Conservation (phyloP, 371 early-diverging fungal genomes). For the Catenaria anguillulae region DNA sequence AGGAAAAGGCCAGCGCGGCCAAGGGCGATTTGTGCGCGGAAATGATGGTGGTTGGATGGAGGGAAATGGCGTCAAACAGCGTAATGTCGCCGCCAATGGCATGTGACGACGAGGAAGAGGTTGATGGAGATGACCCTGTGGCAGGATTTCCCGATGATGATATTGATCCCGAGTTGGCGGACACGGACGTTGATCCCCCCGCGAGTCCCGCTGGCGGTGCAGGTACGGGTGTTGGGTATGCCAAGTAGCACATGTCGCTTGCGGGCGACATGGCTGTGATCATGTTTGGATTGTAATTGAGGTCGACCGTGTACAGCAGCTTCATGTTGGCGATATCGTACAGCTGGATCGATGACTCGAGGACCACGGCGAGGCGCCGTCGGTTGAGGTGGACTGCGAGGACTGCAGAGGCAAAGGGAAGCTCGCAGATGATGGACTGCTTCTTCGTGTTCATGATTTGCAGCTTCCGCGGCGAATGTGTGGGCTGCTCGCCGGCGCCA, state of each 20-base stretch:
- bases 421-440: constrained; percentile 88
- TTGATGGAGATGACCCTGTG: constrained; percentile 14
- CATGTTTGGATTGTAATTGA: constrained; percentile 65
- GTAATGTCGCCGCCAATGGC: constrained; percentile 62
- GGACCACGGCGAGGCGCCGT: constrained; percentile 71
- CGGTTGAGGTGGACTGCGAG: constrained; percentile 89
- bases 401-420: constrained; percentile 78
- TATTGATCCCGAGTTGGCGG: too few relatives aligned
- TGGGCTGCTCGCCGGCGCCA: constrained; percentile 82
- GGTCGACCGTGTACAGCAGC: constrained; percentile 83
- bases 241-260: constrained; percentile 81
- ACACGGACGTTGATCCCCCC: too few relatives aligned
- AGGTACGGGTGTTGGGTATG: constrained; percentile 60
- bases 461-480: constrained; percentile 71
- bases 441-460: constrained; percentile 93
- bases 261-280: constrained; percentile 87
- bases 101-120: constrained; percentile 22
- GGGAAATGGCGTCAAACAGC: constrained; percentile 67
- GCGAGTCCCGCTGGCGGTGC: constrained; percentile 16
- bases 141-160: too few relatives aligned
- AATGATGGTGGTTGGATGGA: constrained; percentile 76
- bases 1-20: constrained; percentile 65
- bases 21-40: constrained; percentile 86
- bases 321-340: constrained; percentile 95
- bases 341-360: constrained; percentile 81